phyloP scores from a whole-genome alignment of 106 monocot genomes.

The Phalaenopsis equestris region DNA sequence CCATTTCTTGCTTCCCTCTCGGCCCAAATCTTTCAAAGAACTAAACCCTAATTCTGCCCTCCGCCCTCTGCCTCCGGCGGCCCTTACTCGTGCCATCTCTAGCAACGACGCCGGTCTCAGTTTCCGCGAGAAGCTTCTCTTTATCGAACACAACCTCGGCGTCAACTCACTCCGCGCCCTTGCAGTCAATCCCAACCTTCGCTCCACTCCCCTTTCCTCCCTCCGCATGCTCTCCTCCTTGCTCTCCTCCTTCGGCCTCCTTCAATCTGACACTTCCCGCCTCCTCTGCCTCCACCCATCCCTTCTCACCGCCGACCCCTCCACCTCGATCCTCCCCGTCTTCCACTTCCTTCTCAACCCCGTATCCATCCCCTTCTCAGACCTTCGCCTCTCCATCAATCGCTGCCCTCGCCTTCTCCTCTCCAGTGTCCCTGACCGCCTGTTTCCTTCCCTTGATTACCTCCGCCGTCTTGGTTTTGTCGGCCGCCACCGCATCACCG shows the following conservation, averaged over 20 bases:
- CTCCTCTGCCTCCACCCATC: slow-evolving; percentile 41
- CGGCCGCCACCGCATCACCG: slow-evolving; percentile 36
- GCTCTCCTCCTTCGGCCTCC: slow-evolving; percentile 14
- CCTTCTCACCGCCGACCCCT: slow-evolving; percentile 63
- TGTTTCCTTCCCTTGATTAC: slow-evolving; percentile 52
- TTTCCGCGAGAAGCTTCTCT: slow-evolving; percentile 62
- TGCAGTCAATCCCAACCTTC: slow-evolving; percentile 51
- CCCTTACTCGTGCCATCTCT: not conserved
- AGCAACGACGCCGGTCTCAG: slow-evolving; percentile 35
- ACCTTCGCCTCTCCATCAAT: slow-evolving; percentile 31
- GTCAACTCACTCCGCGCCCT: slow-evolving; percentile 40
- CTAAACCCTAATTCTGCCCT: not conserved
- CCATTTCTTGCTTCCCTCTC: not conserved
- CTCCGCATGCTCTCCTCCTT: slow-evolving; percentile 17
- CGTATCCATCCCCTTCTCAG: slow-evolving; percentile 29
- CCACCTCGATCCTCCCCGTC: slow-evolving; percentile 30
- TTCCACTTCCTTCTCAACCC: slow-evolving; percentile 35
- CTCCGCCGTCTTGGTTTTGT: slow-evolving; percentile 60
- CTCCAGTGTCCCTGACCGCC: slow-evolving; percentile 45
- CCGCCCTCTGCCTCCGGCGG: not conserved
- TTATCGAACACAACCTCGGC: slow-evolving; percentile 34
- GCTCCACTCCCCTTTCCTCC: slow-evolving; percentile 38
- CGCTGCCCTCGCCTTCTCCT: slow-evolving; percentile 71
- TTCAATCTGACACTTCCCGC: slow-evolving; percentile 36
- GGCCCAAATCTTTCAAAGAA: not conserved